Base-by-base conservation (phyloP, 805 yeast species). In the Wickerhamiella occidentalis region DNA sequence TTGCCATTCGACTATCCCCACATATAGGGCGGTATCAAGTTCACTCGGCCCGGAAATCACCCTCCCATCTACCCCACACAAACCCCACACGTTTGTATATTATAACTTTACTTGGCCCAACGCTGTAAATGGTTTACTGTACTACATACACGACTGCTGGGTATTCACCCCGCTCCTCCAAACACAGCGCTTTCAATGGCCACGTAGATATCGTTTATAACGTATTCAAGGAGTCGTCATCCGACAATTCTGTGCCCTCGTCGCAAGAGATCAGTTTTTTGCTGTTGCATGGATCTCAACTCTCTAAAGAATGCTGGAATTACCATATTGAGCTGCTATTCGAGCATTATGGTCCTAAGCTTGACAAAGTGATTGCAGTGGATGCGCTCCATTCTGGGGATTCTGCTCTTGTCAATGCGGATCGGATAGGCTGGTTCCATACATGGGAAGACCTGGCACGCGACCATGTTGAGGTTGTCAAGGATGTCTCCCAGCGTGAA, bases 301-400 rank as follows among this genome's bases (percentile, higher is more conserved):
- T 80, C 79, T 74, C 72, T 56, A 80, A 80, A 56, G 70, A 74
- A 25, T 56, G 78, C 2, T 84, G 88, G 88, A 69, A 69, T 18
- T 77, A 75, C 55, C 73, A 76, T 58, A 70, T 78, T 41, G 65
- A 68, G 25, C 64, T 66, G 54, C 57, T 77, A 29, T 76, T 68
- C 55, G 61, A 50, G 18, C 48, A 48, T 13, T 56, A 52, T 25
- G 62, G 60, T 17, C 61, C 48, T 42, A 56, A 42, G 40, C 57
- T 50, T 45, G 57, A 42, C 52, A 66, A 44, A 72, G 74, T 76
- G 8, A 61, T 82, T 12, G 66, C 81, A 2, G 48, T 75, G 26
- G 94, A 85, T 63, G 68, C 72, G 19, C 79, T 71, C 11, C 70
- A 71, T 36, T 86, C 79, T 57, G 87, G 90, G 3, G 94, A 83